Evolutionary conservation across 1,284 basidiomycete species (phyloP).

Genomic region (Limonomyces culmigenus): DNA sequence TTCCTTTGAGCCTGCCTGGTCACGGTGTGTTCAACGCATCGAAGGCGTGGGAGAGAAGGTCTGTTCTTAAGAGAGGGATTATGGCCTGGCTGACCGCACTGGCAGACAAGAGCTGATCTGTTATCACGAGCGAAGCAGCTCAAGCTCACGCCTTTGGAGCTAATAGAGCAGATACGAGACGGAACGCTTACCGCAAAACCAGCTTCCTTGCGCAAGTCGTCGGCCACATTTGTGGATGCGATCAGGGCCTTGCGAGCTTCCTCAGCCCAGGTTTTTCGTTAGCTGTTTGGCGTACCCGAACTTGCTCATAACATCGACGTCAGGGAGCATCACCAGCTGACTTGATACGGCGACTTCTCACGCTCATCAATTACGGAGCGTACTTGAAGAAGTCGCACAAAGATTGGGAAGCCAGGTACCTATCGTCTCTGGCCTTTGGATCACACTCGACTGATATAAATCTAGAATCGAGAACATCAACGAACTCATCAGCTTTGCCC

Average conservation of each 20-base stretch:
- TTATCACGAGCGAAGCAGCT: slow-evolving; percentile 37
- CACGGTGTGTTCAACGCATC: slow-evolving; percentile 70
- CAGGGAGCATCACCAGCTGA: slow-evolving; percentile 48
- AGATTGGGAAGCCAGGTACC: slow-evolving; percentile 59
- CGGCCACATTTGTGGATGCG: no score
- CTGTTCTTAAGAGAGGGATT: no score
- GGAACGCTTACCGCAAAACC: slow-evolving; percentile 50
- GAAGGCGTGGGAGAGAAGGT: slow-evolving; percentile 73
- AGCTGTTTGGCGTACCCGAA: no score
- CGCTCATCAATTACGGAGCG: slow-evolving; percentile 48
- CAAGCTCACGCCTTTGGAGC: slow-evolving; percentile 38
- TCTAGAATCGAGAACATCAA: slow-evolving; percentile 84
- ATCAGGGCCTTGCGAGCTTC: no score
- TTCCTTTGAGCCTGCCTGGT: slow-evolving; percentile 59
- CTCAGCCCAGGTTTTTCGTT: no score
- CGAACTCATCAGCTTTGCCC: slow-evolving; percentile 64
- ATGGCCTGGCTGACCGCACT: not conserved
- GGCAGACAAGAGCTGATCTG: slow-evolving; percentile 37
- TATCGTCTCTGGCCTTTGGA: no score
- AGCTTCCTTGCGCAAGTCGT: slow-evolving; percentile 45
- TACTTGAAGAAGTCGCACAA: slow-evolving; percentile 55
- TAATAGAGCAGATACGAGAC: slow-evolving; percentile 46
- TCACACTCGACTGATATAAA: no score
- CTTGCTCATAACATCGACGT: not conserved
- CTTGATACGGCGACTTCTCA: slow-evolving; percentile 45